phyloP scores from a whole-genome alignment of 2,329 filamentous ascomycete genomes.

The Colletotrichum falcatum region DNA sequence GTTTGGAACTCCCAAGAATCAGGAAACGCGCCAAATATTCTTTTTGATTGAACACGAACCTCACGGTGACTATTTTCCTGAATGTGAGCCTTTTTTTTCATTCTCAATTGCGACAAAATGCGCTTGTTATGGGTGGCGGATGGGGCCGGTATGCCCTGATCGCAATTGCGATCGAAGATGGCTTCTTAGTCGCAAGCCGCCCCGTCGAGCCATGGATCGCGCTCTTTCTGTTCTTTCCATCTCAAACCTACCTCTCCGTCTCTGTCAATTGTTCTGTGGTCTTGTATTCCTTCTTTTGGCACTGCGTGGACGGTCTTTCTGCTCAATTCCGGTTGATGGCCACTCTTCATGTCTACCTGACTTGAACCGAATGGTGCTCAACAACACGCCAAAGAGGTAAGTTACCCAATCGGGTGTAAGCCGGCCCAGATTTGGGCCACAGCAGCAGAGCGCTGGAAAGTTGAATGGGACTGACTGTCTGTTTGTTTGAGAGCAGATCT shows the following conservation, averaged over 20 bases:
- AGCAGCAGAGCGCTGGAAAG: background rate
- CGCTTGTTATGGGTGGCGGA: conserved; percentile 36
- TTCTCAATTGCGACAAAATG: conserved; percentile 31
- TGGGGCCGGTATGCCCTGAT: conserved; percentile 36
- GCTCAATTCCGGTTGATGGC: conserved; percentile 35
- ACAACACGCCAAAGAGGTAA: conserved; percentile 41
- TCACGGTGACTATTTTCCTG: background rate
- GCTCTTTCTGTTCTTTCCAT: conserved; percentile 31
- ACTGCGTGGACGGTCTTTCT: conserved; percentile 9
- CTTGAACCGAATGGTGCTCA: conserved; percentile 41
- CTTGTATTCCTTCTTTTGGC: background rate
- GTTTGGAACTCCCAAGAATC: background rate
- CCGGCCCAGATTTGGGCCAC: background rate
- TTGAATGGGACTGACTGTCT: conserved; percentile 4
- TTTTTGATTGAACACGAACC: background rate
- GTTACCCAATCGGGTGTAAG: conserved; percentile 29
- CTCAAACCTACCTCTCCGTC: conserved; percentile 12
- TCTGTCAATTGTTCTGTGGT: background rate
- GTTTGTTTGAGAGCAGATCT: conserved; percentile 24
- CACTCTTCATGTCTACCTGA: conserved; percentile 38
- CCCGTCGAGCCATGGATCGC: conserved; percentile 36
- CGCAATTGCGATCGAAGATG: conserved; percentile 41
- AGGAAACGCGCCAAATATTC: conserved; percentile 14
- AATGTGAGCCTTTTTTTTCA: background rate
- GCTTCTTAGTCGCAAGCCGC: conserved; percentile 41